Evolutionary conservation across 345 rosid genomes (phyloP), one percentile per base, ranked within the genome.

Genomic region (Moricandia arvensis): DNA sequence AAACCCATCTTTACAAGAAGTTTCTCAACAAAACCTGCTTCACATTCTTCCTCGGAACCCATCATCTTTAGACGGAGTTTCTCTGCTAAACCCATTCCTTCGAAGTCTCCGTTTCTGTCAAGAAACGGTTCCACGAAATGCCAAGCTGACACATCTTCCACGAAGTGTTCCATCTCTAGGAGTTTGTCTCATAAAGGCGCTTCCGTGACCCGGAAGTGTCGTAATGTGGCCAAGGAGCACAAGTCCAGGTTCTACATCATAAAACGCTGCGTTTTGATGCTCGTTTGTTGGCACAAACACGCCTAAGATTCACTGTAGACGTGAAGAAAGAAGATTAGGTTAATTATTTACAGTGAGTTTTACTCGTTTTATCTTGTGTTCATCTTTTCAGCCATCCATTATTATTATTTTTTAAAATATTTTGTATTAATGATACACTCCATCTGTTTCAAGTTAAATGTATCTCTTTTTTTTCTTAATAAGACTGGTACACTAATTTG

Each of bases 211-310:
- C 75, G 82, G 38, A 93, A 91, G 41, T 93, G 90, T 72, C 86
- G 88, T 77, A 85, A 82, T 85, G 62, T 91, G 61, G 98, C 98
- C 11, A 91, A 89, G 73, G 97, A 93, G 69, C 94, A 93, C 72
- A 93, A 91, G 89, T 89, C 98, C 0, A 81, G 93, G 75, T 91
- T 91, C 71, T 93, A 93, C 74, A 91, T 93, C 82, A 84, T 93
- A 85, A 88, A 94, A 69, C 86, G 97, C 54, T 93, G 98, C 79
- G 91, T 93, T 72, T 87, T 87, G n/a, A 93, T 93, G 98, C 98
- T 93, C 60, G 86, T 90, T 80, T 91, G 97, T 49, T 91, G 98
- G 98, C 94, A 90, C 79, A 93, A 91, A 67, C 97, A 93, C 70
- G 89, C 81, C 21, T 78, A 4, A 58, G 62, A 16, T 57, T 27